A percentile compares a stretch with the other conserved stretches of the same genome.
Conservation (phyloP, 2,329 filamentous ascomycete genomes). For the Pseudogymnoascus sp. region DNA sequence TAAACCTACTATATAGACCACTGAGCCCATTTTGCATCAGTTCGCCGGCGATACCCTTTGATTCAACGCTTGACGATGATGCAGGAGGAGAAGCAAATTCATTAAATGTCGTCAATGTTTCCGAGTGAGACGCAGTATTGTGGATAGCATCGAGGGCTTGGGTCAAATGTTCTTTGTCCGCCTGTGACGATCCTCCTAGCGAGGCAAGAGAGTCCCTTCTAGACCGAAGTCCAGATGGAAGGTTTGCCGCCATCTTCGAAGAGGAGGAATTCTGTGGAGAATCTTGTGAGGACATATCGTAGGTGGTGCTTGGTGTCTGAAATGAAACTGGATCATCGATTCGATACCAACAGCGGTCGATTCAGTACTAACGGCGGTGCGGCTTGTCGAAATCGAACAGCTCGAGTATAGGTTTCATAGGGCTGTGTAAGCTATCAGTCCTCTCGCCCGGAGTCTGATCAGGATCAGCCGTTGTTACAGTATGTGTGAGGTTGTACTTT, state of each 20-base stretch:
- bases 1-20: constrained; percentile 78
- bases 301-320: neutral
- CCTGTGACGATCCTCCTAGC: constrained; percentile 39
- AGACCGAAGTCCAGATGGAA: constrained; percentile 22
- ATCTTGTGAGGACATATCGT: constrained; percentile 25
- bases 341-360: neutral
- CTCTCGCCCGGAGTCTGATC: neutral
- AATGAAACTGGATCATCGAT: neutral
- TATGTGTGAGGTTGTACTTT: neutral
- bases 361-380: neutral
- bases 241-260: constrained; percentile 15
- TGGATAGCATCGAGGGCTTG: constrained; percentile 82
- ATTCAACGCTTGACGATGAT: constrained; percentile 52
- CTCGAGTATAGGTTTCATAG: neutral
- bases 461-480: neutral
- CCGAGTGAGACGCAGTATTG: constrained; percentile 76
- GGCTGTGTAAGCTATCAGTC: neutral
- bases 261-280: constrained; percentile 20
- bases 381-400: neutral
- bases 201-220: constrained; percentile 44
- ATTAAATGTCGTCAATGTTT: constrained; percentile 84
- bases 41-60: constrained; percentile 63
- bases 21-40: constrained; percentile 78
- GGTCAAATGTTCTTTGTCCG: constrained; percentile 68
- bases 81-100: constrained; percentile 71